A percentile compares a stretch with the other conserved stretches of the same genome.
These are phyloP conservation scores for Tetraselmis striata DNA, from an alignment of 139 green algal species.

Conservation along the genomic window DNA sequence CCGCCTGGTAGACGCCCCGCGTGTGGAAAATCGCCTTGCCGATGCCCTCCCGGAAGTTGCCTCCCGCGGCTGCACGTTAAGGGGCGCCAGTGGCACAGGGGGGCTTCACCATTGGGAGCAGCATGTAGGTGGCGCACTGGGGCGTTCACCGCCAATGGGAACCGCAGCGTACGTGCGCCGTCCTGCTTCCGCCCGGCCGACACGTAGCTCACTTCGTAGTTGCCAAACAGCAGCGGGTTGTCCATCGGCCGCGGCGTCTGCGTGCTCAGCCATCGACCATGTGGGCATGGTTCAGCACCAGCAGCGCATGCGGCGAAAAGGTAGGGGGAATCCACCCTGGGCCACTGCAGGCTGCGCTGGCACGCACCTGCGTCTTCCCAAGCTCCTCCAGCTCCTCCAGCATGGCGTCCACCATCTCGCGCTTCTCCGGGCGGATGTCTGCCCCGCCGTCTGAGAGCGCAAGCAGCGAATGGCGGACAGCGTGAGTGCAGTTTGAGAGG, in stretches of 20 bases:
- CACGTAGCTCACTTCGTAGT: constrained; percentile 58
- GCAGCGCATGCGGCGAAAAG: too few relatives aligned
- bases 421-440: constrained; percentile 8
- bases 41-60: constrained; percentile 48
- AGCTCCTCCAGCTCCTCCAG: constrained; percentile 39
- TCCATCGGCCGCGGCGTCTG: constrained; percentile 46
- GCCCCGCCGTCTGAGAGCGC: constrained; percentile 42
- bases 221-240: constrained; percentile 62
- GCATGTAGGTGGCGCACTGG: constrained; percentile 31
- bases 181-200: constrained; percentile 23
- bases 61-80: constrained; percentile 47
- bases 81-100: background rate
- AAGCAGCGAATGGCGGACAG: background rate
- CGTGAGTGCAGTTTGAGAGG: too few relatives aligned
- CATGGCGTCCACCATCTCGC: constrained; percentile 24
- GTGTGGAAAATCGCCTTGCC: constrained; percentile 62
- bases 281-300: too few relatives aligned
- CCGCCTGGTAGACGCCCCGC: constrained; percentile 53
- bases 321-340: too few relatives aligned
- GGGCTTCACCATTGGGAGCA: constrained; percentile 6
- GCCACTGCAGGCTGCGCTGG: too few relatives aligned
- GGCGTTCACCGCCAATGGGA: too few relatives aligned
- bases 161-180: too few relatives aligned
- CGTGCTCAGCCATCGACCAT: too few relatives aligned
- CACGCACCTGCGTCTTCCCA: constrained; percentile 38